phyloP scores from a whole-genome alignment of 2,329 filamentous ascomycete genomes.

The Celoporthe dispersa region DNA sequence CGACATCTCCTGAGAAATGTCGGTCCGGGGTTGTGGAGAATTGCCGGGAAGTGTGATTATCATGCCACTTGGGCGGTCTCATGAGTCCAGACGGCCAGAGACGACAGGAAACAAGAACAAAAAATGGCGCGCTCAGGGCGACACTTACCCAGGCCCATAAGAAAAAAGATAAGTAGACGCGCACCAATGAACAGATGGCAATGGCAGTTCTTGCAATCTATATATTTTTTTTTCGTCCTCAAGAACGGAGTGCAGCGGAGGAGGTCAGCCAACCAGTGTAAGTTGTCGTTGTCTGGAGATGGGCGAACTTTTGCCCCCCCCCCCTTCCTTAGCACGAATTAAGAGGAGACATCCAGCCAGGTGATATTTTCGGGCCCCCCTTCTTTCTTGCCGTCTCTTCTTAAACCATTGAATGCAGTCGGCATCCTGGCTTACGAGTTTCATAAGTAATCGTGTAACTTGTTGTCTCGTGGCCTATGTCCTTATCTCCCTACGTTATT shows the following conservation, averaged over 20 bases:
- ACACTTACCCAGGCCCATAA: neutral
- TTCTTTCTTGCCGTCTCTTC: neutral
- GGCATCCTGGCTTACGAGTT: too few relatives aligned
- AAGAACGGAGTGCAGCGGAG: neutral
- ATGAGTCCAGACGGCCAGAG: neutral
- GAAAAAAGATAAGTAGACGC: neutral
- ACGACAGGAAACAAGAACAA: neutral
- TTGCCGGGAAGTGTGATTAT: slow-evolving; percentile 20
- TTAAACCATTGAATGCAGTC: too few relatives aligned
- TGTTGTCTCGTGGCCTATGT: neutral
- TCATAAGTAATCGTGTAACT: neutral
- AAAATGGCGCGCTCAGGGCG: slow-evolving; percentile 5
- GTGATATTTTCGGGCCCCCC: neutral
- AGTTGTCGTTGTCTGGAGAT: neutral
- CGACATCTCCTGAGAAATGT: slow-evolving; percentile 19
- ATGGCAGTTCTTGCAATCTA: too few relatives aligned
- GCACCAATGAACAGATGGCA: neutral
- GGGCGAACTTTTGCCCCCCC: neutral
- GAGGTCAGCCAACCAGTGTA: neutral
- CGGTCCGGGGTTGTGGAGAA: slow-evolving; percentile 11
- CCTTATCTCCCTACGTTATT: neutral
- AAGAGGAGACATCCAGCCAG: neutral
- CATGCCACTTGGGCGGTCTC: slow-evolving; percentile 28
- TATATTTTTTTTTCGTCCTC: neutral
- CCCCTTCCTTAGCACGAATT: neutral